Conservation (phyloP, 1,284 basidiomycete species). For the Pseudozyma sp. region DNA sequence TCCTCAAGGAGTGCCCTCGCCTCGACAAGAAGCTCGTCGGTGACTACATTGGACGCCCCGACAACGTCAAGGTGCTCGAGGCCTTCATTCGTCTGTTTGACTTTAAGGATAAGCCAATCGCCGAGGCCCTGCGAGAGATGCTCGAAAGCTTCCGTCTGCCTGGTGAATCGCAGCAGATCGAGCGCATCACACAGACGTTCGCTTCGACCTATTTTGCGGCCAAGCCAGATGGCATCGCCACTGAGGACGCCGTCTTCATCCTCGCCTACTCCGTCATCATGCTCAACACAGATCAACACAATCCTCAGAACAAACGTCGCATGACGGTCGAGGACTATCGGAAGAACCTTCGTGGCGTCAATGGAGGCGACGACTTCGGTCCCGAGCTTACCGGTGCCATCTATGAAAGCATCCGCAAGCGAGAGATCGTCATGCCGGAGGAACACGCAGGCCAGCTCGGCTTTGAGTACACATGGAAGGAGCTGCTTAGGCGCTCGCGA, state of each 20-base stretch:
- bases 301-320: constrained; percentile 96
- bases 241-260: constrained; percentile 92
- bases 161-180: constrained; percentile 94
- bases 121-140: constrained; percentile 93
- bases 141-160: constrained; percentile 94
- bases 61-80: constrained; percentile 85
- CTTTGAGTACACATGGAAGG: constrained; percentile 99
- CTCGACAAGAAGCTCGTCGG: constrained; percentile 94
- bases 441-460: constrained; percentile 96
- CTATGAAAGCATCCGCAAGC: constrained; percentile 92
- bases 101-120: constrained; percentile 89
- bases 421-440: constrained; percentile 97
- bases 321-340: constrained; percentile 97
- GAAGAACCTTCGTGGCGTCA: constrained; percentile 91
- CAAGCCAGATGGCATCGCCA: constrained; percentile 88
- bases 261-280: constrained; percentile 95
- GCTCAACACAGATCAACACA: constrained; percentile 98
- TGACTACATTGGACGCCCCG: constrained; percentile 90
- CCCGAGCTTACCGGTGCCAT: constrained; percentile 86
- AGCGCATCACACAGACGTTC: constrained; percentile 93
- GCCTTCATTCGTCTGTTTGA: constrained; percentile 91
- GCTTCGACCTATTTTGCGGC: constrained; percentile 89
- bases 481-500: constrained; percentile 83
- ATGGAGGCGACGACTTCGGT: constrained; percentile 86
- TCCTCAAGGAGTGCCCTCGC: constrained; percentile 85